phyloP scores from a whole-genome alignment of 176 grass and related monocot genomes.

The Musa schizocarpa region DNA sequence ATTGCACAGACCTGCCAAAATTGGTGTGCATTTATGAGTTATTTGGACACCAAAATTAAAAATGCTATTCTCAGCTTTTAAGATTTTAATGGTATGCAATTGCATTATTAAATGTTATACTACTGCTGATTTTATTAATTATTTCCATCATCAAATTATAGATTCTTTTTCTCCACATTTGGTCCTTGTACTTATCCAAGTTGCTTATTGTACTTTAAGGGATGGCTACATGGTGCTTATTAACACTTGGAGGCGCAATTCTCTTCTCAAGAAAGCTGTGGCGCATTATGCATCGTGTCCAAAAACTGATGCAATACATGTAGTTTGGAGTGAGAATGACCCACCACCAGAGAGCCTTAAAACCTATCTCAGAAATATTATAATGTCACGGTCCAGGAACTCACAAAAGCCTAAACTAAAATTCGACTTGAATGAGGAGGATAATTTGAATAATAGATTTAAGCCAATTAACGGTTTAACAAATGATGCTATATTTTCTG shows the following conservation, averaged over 20 bases:
- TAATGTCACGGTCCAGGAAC: slow-evolving; percentile 4
- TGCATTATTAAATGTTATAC: not conserved
- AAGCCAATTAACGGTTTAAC: slow-evolving; percentile 47
- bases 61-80: not conserved
- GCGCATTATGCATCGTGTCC: slow-evolving; percentile 19
- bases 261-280: slow-evolving; percentile 23
- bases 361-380: slow-evolving; percentile 3
- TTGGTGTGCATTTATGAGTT: too few relatives aligned
- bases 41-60: too few relatives aligned
- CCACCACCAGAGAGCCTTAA: slow-evolving; percentile 10
- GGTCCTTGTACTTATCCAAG: not conserved
- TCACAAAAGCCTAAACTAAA: not conserved
- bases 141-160: not conserved
- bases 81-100: not conserved
- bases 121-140: not conserved
- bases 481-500: slow-evolving; percentile 70
- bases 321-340: slow-evolving; percentile 14
- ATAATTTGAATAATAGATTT: slow-evolving; percentile 76
- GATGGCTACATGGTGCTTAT: slow-evolving; percentile 16
- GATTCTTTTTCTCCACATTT: not conserved
- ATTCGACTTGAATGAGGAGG: slow-evolving; percentile 17
- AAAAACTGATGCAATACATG: slow-evolving; percentile 17
- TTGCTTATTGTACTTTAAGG: not conserved
- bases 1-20: not conserved
- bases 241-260: slow-evolving; percentile 22